Base-by-base conservation (phyloP, 495 filamentous ascomycete genomes). In the Chlorociboria aeruginascens region DNA sequence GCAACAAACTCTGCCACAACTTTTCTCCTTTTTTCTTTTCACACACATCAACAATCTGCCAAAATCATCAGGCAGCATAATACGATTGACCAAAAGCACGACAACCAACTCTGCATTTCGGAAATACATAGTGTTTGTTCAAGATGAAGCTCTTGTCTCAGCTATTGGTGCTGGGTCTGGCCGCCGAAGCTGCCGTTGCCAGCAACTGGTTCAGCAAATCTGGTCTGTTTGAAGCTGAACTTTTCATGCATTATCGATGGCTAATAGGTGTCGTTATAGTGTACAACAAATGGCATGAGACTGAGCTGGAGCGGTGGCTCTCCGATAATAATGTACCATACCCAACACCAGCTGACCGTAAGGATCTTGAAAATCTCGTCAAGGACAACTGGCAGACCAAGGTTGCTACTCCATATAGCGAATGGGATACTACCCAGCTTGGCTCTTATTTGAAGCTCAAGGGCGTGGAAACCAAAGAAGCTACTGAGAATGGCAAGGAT, bases 261-360 rank as follows among this genome's bases (percentile, higher is more conserved):
- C 38, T 40, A 13, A 40, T 20, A 40, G 3, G 8, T 20, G 2
- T 6, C 25, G 28, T n/a, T 10, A 3, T 59, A 95, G 92, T 81
- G 6, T 98, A 97, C 75, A 95, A 96, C 70, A 96, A 90, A 63
- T 98, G 92, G 92, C 90, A 97, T 62, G 82, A 96, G 69, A 95
- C 86, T 7, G 92, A 98, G 71, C 77, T 98, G 9, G 90, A 98
- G 70, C 76, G 92, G 58, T 98, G 92, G 92, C 82, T 98, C 49
- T 85, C 85, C 20, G 92, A 98, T 57, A 79, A 98, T 67, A 77
- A 93, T 64, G 76, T 98, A 48, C 86, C 89, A 7, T 88, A 89
- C 57, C 83, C 87, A 25, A 79, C 75, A 6, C 81, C 85, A 12
- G 82, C 87, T n/a, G 86, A 92, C 60, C 85, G 87, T 57, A 86